These are phyloP conservation scores for Metschnikowia matae DNA, from an alignment of 805 yeast genomes.

Conservation along the genomic window DNA sequence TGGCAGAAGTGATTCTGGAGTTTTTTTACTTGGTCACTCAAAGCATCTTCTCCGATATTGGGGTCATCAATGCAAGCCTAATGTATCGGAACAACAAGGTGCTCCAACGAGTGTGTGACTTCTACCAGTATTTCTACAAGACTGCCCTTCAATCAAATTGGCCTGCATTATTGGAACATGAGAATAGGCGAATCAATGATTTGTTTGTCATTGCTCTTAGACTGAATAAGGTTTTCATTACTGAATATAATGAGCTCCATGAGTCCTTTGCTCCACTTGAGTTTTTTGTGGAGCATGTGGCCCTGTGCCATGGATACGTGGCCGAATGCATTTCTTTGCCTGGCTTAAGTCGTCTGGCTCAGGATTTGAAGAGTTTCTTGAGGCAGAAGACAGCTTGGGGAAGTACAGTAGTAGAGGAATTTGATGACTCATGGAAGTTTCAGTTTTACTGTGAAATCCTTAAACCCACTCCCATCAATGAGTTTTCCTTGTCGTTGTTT, in stretches of 20 bases:
- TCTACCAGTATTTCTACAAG: slow-evolving; percentile 9
- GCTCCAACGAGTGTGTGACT: slow-evolving; percentile 7
- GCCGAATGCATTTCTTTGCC: slow-evolving; percentile 3
- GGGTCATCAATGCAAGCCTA: slow-evolving; percentile 8
- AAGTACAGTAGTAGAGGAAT: slow-evolving; percentile 1
- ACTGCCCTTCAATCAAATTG: neutral
- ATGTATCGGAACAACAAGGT: slow-evolving; percentile 10
- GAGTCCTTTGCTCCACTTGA: slow-evolving; percentile 7
- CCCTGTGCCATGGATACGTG: slow-evolving; percentile 2
- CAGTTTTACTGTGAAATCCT: slow-evolving; percentile 9
- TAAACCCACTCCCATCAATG: slow-evolving; percentile 6
- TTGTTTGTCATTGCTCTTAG: slow-evolving; percentile 5
- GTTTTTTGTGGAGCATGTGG: slow-evolving; percentile 7
- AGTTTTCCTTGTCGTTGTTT: slow-evolving; percentile 6
- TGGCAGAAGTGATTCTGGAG: slow-evolving; percentile 8
- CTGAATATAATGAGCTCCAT: slow-evolving; percentile 7
- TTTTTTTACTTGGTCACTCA: slow-evolving; percentile 11
- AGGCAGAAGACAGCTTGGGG: slow-evolving; percentile 1
- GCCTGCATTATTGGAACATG: slow-evolving; percentile 5
- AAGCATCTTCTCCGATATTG: slow-evolving; percentile 8
- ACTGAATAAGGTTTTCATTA: slow-evolving; percentile 5
- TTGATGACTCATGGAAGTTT: slow-evolving; percentile 11
- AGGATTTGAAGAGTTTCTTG: neutral
- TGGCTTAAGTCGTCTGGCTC: neutral
- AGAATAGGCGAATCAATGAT: slow-evolving; percentile 6